Evolutionary conservation across 2,329 filamentous ascomycete species (phyloP), one percentile per base, ranked within the genome.

Genomic region (Penicillium sp.): DNA sequence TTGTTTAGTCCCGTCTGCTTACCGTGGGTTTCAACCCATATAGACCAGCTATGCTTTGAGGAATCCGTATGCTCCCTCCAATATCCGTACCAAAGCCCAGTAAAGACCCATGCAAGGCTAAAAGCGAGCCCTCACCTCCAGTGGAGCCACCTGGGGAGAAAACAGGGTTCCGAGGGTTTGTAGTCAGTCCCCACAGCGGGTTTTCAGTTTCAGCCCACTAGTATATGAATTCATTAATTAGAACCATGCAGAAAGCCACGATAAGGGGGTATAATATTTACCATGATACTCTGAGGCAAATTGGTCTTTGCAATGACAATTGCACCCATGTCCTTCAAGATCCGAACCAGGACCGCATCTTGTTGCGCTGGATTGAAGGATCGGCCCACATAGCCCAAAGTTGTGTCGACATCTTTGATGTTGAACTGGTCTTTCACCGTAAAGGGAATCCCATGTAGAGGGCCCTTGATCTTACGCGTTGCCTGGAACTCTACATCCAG

Each of bases 371-470:
- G 82, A 1, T 76, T 67, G 53, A 81, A 81, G 0, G 81, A 77
- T 47, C 76, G 74, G 9, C 75, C 77, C 1, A 85, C 81, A 61
- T 87, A 87, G 7, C 85, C 85, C 3, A 88, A 71, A 0, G 85
- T 86, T 0, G 81, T 80, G 53, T 87, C 83, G 3, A 80, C 68
- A 1, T 83, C 85, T 57, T 81, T 81, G 43, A 88, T 75, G 25
- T 87, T 81, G 69, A 88, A 88, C 14, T 85, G 83, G 51, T 88
- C 86, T 67, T 88, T 88, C 13, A 86, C 63, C 6, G 77, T 81
- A 54, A 86, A 76, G 0, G 83, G 83, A 3, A 86, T 68, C 0
- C 82, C 84, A 67, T 84, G 83, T 11, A 82, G 62, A 21, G 80
- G 75, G 3, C 83, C 82, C 63, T 82, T 76, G 14, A 78, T 62